Conservation (phyloP, 2,329 filamentous ascomycete species). For the Talaromyces sp. region DNA sequence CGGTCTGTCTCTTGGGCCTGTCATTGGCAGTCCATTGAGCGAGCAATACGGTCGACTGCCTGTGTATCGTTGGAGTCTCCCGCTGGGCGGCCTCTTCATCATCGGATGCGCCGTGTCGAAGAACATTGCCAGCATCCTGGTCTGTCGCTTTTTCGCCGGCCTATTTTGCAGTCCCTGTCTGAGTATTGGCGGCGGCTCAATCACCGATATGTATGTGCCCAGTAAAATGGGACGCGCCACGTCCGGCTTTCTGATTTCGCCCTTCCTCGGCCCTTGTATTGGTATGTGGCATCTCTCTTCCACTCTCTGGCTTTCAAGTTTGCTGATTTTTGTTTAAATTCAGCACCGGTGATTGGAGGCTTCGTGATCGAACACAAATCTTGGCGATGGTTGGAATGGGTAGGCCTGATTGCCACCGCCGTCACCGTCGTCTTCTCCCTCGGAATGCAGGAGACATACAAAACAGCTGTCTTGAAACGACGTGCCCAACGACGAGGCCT, state of each 20-base stretch:
- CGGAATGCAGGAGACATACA: neutral
- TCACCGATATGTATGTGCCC: constrained; percentile 53
- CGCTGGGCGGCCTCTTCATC: constrained; percentile 5
- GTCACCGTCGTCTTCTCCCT: neutral
- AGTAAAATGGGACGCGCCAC: neutral
- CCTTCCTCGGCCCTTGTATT: neutral
- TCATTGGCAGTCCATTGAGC: constrained; percentile 18
- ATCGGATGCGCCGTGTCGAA: constrained; percentile 1
- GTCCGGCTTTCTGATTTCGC: neutral
- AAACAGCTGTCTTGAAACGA: neutral
- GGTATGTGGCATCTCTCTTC: neutral
- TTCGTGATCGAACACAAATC: constrained; percentile 1
- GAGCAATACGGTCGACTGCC: constrained; percentile 19
- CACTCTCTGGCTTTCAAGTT: neutral
- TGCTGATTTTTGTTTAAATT: neutral
- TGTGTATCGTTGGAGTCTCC: constrained; percentile 12
- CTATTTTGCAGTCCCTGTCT: constrained; percentile 14
- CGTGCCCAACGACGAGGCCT: neutral
- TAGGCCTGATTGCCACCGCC: neutral
- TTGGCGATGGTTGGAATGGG: neutral
- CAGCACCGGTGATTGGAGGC: neutral
- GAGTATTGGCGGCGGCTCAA: constrained; percentile 59
- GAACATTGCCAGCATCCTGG: constrained; percentile 21
- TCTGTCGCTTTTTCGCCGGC: constrained; percentile 21
- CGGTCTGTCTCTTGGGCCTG: constrained; percentile 12